These are phyloP conservation scores for Pythium folliculosum DNA, from an alignment of 352 stramenopile genomes.

Conservation along the genomic window DNA sequence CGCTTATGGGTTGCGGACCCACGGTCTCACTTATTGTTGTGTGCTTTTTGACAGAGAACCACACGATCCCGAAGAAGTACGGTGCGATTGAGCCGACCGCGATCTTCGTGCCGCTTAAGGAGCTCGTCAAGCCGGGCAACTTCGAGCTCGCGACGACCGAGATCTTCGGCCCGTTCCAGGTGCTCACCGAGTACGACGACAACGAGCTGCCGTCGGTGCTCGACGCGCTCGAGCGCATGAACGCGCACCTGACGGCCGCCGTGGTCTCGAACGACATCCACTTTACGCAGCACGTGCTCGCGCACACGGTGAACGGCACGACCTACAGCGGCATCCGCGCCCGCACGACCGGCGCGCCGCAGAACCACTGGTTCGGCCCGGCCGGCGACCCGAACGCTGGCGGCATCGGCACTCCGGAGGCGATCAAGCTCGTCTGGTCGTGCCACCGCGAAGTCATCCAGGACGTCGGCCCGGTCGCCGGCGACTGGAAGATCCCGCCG, in stretches of 20 bases:
- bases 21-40: not conserved
- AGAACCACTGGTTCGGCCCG: conserved; percentile 97
- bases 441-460: conserved; percentile 98
- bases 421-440: conserved; percentile 98
- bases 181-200: conserved; percentile 95
- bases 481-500: conserved; percentile 80
- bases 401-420: conserved; percentile 97
- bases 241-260: conserved; percentile 97
- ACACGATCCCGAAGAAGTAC: conserved; percentile 95
- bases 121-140: conserved; percentile 95
- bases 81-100: conserved; percentile 97
- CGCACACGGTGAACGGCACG: conserved; percentile 98
- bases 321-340: conserved; percentile 97
- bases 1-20: not conserved
- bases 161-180: conserved; percentile 99
- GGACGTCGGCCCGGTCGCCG: conserved; percentile 80
- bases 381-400: conserved; percentile 95
- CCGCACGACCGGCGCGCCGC: conserved; percentile 93
- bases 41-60: conserved; percentile 57
- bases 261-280: conserved; percentile 96
- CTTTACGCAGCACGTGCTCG: conserved; percentile 95
- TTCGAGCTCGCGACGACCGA: conserved; percentile 95
- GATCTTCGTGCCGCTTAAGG: conserved; percentile 95
- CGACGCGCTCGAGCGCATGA: conserved; percentile 94
- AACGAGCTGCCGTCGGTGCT: conserved; percentile 90